These are phyloP conservation scores for Dactylellina sp. DNA, from an alignment of 2,329 filamentous ascomycete species.

Conservation along the genomic window DNA sequence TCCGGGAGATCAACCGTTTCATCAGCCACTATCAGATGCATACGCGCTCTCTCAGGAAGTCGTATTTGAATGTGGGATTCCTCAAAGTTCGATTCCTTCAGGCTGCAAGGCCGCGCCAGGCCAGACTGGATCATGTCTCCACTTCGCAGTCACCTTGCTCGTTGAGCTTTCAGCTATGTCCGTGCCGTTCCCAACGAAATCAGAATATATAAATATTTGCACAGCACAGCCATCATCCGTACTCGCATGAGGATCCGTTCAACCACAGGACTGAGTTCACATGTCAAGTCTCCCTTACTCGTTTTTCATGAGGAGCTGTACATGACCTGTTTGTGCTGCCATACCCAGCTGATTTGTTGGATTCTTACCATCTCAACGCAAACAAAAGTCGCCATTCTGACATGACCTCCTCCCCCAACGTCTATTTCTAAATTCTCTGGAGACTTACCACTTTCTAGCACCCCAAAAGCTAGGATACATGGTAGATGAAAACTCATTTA, in stretches of 20 bases:
- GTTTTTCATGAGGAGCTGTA: neutral
- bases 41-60: neutral
- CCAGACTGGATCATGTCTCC: neutral
- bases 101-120: slow-evolving; percentile 5
- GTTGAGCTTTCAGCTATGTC: too few species aligned
- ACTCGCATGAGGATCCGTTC: slow-evolving; percentile 27
- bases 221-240: slow-evolving; percentile 20
- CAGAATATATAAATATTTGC: neutral
- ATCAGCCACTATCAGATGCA: neutral
- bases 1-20: slow-evolving; percentile 21
- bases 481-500: too few species aligned
- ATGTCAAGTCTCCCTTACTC: slow-evolving; percentile 11
- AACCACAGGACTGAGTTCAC: slow-evolving; percentile 39
- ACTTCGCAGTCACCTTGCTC: neutral
- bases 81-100: neutral
- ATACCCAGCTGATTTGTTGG: slow-evolving; percentile 49
- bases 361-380: slow-evolving; percentile 30
- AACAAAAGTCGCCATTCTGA: neutral
- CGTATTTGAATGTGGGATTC: neutral
- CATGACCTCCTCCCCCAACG: neutral
- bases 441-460: too few species aligned
- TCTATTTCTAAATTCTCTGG: too few species aligned
- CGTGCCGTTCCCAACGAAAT: slow-evolving; percentile 12
- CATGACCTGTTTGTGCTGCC: slow-evolving; percentile 22
- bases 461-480: too few species aligned